Evolutionary conservation across 1,284 basidiomycete genomes (phyloP).

Genomic region (Puccinia triticina): DNA sequence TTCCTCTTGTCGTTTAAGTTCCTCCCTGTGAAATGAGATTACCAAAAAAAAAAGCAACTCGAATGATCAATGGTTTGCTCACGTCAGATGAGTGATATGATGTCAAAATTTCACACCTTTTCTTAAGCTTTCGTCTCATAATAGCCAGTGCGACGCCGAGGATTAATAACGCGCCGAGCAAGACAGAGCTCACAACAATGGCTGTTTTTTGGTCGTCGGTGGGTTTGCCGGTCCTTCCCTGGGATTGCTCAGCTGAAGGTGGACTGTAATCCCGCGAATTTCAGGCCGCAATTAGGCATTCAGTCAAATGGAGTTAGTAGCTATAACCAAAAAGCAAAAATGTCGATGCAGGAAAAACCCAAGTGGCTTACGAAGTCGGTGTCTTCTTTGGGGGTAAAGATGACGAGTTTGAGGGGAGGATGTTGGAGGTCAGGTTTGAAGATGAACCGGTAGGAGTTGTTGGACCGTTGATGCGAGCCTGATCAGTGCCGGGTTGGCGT

Average conservation of each 20-base stretch:
- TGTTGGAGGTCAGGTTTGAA: too few relatives aligned
- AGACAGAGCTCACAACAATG: background rate
- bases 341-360: background rate
- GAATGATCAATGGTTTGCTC: background rate
- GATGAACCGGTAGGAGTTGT: too few relatives aligned
- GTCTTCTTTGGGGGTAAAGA: background rate
- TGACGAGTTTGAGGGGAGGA: background rate
- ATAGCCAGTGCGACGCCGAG: background rate
- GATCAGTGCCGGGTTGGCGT: background rate
- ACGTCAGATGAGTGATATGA: background rate
- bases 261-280: background rate
- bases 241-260: background rate
- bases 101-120: background rate
- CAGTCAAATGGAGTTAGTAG: background rate
- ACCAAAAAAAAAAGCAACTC: background rate
- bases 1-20: background rate
- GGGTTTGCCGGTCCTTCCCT: background rate
- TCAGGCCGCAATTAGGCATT: background rate
- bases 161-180: background rate
- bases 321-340: background rate
- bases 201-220: constrained; percentile 10
- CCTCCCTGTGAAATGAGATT: background rate
- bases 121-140: background rate
- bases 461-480: too few relatives aligned
- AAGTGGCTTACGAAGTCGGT: background rate